phyloP scores from a whole-genome alignment of 108 stramenopile genomes.

The Craspedostauros australis region DNA sequence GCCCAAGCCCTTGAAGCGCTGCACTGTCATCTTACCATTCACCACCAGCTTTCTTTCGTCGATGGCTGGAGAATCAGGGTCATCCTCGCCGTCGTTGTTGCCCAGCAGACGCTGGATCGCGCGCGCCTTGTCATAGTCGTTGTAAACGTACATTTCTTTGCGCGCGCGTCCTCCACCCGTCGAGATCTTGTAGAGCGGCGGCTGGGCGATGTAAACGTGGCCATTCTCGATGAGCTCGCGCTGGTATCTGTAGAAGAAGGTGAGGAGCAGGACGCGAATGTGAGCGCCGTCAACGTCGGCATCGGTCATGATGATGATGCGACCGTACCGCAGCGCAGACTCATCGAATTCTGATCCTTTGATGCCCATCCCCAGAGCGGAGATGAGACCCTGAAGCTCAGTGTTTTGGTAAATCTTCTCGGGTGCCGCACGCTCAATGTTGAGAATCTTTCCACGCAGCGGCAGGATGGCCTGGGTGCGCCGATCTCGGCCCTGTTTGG shows the following conservation, averaged over 20 bases:
- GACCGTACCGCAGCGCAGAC: slow-evolving; percentile 61
- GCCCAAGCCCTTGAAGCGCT: slow-evolving; percentile 87
- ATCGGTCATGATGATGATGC: slow-evolving; percentile 95
- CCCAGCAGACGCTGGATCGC: slow-evolving; percentile 37
- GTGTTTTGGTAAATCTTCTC: slow-evolving; percentile 90
- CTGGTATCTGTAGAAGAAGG: slow-evolving; percentile 93
- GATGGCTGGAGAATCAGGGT: neutral
- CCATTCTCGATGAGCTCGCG: slow-evolving; percentile 85
- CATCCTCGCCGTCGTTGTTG: slow-evolving; percentile 31
- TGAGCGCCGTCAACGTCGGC: slow-evolving; percentile 97
- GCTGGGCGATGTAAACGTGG: slow-evolving; percentile 91
- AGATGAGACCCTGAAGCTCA: slow-evolving; percentile 89
- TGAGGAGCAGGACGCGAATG: slow-evolving; percentile 91
- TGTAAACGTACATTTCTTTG: slow-evolving; percentile 57
- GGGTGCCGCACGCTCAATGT: slow-evolving; percentile 89
- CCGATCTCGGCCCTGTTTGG: slow-evolving; percentile 94
- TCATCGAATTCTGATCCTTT: slow-evolving; percentile 83
- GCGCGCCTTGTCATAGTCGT: slow-evolving; percentile 54
- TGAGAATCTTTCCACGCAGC: slow-evolving; percentile 92
- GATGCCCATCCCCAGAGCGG: slow-evolving; percentile 86
- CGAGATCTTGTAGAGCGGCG: slow-evolving; percentile 90
- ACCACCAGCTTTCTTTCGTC: slow-evolving; percentile 21
- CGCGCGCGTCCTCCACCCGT: slow-evolving; percentile 51
- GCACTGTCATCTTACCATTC: slow-evolving; percentile 57
- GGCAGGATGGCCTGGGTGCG: slow-evolving; percentile 92